These are phyloP conservation scores for Pestalotiopsis sp. DNA, from an alignment of 2,329 filamentous ascomycete species.

Conservation along the genomic window DNA sequence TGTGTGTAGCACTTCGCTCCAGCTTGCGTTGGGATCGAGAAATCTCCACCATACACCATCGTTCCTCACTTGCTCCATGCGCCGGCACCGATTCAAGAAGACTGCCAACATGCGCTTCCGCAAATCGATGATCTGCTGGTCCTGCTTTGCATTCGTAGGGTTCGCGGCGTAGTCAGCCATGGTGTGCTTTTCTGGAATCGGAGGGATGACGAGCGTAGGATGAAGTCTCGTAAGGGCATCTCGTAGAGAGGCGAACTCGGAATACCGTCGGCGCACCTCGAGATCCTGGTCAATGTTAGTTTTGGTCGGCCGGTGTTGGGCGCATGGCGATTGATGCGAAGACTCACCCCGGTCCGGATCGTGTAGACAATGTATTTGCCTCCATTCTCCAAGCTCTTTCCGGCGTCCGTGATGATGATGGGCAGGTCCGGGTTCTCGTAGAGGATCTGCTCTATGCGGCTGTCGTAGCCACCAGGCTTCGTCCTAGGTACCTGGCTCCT, in stretches of 20 bases:
- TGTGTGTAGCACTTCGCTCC: conserved; percentile 94
- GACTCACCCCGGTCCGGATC: conserved; percentile 83
- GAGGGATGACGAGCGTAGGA: conserved; percentile 91
- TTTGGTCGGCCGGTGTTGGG: conserved; percentile 11
- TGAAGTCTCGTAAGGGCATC: conserved; percentile 88
- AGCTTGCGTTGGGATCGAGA: conserved; percentile 96
- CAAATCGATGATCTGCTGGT: conserved; percentile 93
- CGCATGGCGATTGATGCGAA: background rate
- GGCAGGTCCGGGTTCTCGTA: conserved; percentile 91
- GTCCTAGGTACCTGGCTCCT: conserved; percentile 52
- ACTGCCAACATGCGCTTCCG: conserved; percentile 96
- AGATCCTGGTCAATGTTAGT: conserved; percentile 67
- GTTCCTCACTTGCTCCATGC: conserved; percentile 87
- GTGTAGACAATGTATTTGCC: conserved; percentile 97
- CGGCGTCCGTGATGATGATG: conserved; percentile 90
- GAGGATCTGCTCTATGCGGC: conserved; percentile 94
- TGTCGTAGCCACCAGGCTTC: conserved; percentile 88
- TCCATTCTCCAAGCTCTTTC: conserved; percentile 90
- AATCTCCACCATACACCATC: conserved; percentile 99
- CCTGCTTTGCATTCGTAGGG: conserved; percentile 96
- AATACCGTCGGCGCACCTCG: conserved; percentile 92
- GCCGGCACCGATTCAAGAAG: conserved; percentile 88
- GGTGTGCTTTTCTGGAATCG: conserved; percentile 97
- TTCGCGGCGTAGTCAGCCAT: conserved; percentile 99
- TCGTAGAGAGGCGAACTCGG: conserved; percentile 90